Conservation (phyloP, 257 asterid species). For the Ocimum tenuiflorum region DNA sequence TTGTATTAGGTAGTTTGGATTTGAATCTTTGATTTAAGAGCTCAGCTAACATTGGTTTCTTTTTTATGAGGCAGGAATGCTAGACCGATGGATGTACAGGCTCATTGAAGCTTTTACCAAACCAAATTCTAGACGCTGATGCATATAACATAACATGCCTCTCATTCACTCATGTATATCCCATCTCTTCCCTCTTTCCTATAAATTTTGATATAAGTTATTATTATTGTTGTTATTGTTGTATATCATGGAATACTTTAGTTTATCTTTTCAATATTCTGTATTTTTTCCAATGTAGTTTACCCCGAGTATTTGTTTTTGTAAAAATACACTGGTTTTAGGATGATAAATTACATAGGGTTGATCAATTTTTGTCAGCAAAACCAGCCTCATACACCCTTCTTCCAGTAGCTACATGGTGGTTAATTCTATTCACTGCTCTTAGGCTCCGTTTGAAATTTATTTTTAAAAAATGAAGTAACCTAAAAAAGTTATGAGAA, state of each 20-base stretch:
- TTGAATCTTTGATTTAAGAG: no score
- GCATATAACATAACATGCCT: constrained; percentile 2
- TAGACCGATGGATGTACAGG: constrained; percentile 89
- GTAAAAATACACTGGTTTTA: background rate
- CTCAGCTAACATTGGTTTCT: background rate
- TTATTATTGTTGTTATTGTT: constrained; percentile 14
- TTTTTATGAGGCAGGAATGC: constrained; percentile 59
- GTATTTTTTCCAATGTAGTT: background rate
- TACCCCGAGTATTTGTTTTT: background rate
- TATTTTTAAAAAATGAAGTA: no score
- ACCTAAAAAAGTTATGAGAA: no score
- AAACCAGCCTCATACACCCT: no score
- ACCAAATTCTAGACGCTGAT: constrained; percentile 40
- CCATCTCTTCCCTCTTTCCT: background rate
- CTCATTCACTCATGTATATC: no score
- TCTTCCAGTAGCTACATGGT: no score
- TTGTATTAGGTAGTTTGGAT: no score
- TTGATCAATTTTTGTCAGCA: no score
- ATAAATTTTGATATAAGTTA: no score
- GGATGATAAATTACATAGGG: no score
- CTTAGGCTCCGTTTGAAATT: no score
- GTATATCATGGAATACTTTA: background rate
- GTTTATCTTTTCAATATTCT: background rate
- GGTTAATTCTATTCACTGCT: no score
- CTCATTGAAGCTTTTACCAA: constrained; percentile 58